These are phyloP conservation scores for Saksenaea vasiformis DNA, from an alignment of 371 early-diverging fungal genomes.

Conservation along the genomic window DNA sequence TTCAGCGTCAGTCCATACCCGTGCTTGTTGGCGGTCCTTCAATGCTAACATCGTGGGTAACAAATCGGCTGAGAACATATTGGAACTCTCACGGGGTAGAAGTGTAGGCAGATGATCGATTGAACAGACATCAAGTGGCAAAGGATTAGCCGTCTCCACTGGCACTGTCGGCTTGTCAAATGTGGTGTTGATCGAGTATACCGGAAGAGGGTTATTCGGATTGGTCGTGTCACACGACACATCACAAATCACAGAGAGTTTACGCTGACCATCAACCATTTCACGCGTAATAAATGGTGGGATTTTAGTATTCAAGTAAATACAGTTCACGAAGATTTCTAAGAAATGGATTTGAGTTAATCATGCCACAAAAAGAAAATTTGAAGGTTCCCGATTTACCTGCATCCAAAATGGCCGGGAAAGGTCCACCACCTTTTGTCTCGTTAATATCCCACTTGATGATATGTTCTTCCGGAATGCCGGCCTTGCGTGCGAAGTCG, in stretches of 20 bases:
- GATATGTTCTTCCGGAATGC: conserved; percentile 88
- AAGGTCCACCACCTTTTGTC: conserved; percentile 93
- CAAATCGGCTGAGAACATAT: conserved; percentile 84
- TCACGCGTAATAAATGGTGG: conserved; percentile 92
- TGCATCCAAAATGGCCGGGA: conserved; percentile 82
- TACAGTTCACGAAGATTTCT: conserved; percentile 98
- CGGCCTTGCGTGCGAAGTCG: conserved; percentile 82
- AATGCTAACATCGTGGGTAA: conserved; percentile 81
- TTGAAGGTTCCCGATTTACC: conserved; percentile 19
- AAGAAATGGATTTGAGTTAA: background rate
- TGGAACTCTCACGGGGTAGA: conserved; percentile 90
- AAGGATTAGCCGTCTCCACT: conserved; percentile 60
- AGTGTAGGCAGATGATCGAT: conserved; percentile 97
- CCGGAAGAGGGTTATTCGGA: conserved; percentile 96
- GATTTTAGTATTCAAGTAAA: conserved; percentile 89
- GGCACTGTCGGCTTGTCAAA: conserved; percentile 89
- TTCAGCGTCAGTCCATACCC: conserved; percentile 90
- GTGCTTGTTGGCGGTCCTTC: conserved; percentile 57
- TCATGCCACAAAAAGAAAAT: background rate
- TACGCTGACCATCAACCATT: conserved; percentile 70
- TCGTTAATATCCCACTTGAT: conserved; percentile 96
- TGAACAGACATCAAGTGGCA: conserved; percentile 86
- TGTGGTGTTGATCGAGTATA: conserved; percentile 88
- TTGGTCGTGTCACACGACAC: conserved; percentile 97
- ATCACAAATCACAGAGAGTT: conserved; percentile 86